Evolutionary conservation across 768 basidiomycete species (phyloP), one percentile per base, ranked within the genome.

Genomic region (Dioszegia hungarica): DNA sequence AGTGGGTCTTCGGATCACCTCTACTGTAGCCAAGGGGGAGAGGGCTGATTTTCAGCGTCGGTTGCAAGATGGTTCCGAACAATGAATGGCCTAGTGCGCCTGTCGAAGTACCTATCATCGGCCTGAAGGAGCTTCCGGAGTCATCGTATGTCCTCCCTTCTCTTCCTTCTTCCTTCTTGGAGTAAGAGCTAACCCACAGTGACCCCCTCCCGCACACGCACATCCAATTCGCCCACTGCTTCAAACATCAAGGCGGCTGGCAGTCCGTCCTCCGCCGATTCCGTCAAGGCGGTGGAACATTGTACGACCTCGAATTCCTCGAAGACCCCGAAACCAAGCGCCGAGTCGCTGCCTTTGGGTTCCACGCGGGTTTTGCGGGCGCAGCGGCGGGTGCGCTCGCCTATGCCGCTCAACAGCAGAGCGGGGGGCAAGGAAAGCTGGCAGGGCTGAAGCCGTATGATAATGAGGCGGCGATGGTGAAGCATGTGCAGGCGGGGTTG

Each of bases 221-320:
- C 77, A 91, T 99, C 72, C 91, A 95, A 68, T 99, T 98, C 67
- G 93, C 92, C 3, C 95, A 98, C 75, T 95, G 93, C 78, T 98
- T 89, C 83, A 99, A 99, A 78, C 79, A 83, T 39, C 95, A 99
- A 75, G 90, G 82, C 1, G 95, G 95, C 20, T 99, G 95, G 94
- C 81, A 84, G 9, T 80, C 84, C 40, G 83, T 97, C 29, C 84
- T 99, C 27, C 80, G 84, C 28, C 87, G 95, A 20, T 99, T 97
- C 80, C 79, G 83, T 74, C 81, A 81, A 46, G 95, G 93, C 14
- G 57, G 73, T 28, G 94, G 92, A 28, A 86, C 84, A 12, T 79
- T 98, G 22, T 97, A 97, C 78, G 95, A 98, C 75, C 81, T 98
- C 53, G 95, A 99, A 78, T 99, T 98, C 79, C 81, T 98, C 61